Conservation (phyloP, 164 flowering plant species). For the Stephania japonica region DNA sequence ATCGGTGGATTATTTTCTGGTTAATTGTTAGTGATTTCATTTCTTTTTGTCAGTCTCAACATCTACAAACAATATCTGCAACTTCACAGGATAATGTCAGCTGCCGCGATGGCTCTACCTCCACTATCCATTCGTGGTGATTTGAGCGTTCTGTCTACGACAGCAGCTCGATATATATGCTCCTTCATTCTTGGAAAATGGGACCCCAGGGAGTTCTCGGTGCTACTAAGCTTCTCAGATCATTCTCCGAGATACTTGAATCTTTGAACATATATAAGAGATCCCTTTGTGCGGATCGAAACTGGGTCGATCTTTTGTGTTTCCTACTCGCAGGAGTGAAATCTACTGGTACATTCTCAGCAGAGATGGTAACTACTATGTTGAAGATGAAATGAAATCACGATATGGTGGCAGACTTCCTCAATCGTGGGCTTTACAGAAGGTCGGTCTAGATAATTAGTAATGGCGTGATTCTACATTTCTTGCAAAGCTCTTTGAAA, state of each 20-base stretch:
- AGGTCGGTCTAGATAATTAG: too few species aligned
- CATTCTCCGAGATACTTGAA: conserved; percentile 83
- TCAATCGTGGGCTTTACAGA: too few species aligned
- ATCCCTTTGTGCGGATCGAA: conserved; percentile 80
- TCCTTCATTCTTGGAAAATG: conserved; percentile 85
- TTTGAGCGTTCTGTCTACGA: conserved; percentile 82
- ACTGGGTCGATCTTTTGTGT: conserved; percentile 87
- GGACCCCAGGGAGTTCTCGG: conserved; percentile 92
- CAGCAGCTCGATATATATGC: conserved; percentile 87
- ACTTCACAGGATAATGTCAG: conserved; percentile 69
- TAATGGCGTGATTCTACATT: too few species aligned
- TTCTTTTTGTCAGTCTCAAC: neutral
- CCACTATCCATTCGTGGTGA: conserved; percentile 91
- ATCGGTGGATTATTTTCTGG: conserved; percentile 32
- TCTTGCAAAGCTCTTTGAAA: too few species aligned
- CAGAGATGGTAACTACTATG: conserved; percentile 79
- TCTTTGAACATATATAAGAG: conserved; percentile 73
- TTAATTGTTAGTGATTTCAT: neutral
- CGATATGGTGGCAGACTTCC: too few species aligned
- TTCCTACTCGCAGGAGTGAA: conserved; percentile 96
- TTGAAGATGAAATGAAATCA: neutral
- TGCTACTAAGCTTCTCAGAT: conserved; percentile 87
- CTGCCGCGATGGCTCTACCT: conserved; percentile 95
- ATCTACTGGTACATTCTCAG: conserved; percentile 87
- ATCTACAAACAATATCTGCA: neutral